Evolutionary conservation across 2,329 filamentous ascomycete genomes (phyloP).

Genomic region (Nothophaeocryptopus gaeumannii): DNA sequence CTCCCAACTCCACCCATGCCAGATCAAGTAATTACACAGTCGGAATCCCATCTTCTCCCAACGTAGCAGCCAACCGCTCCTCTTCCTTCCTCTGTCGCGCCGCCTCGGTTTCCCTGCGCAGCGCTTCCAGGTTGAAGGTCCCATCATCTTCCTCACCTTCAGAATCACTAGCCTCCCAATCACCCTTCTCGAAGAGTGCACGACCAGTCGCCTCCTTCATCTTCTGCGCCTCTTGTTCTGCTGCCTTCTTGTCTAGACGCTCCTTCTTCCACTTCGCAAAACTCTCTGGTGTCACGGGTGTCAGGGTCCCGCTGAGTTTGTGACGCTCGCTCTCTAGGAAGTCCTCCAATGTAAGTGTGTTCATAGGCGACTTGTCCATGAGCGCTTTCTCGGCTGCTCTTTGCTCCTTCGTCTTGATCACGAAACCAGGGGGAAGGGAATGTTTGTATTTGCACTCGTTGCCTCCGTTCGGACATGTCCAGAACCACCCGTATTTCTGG

Average conservation of each 20-base stretch:
- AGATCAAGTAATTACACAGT: constrained; percentile 7
- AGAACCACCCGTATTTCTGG: constrained; percentile 99
- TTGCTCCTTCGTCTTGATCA: constrained; percentile 97
- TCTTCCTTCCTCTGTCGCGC: constrained; percentile 73
- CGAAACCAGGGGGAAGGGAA: constrained; percentile 87
- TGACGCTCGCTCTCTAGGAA: constrained; percentile 95
- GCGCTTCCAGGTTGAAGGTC: constrained; percentile 75
- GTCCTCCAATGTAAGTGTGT: constrained; percentile 92
- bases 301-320: constrained; percentile 86
- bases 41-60: constrained; percentile 13
- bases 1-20: constrained; percentile 1
- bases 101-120: constrained; percentile 81
- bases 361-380: constrained; percentile 91
- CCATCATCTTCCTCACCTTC: constrained; percentile 62
- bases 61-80: constrained; percentile 52
- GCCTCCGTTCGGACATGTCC: constrained; percentile 92
- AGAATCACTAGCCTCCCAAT: constrained; percentile 70
- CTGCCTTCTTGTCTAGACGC: constrained; percentile 89
- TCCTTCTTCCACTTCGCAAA: constrained; percentile 98
- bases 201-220: constrained; percentile 95
- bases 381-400: constrained; percentile 91
- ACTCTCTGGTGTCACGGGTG: constrained; percentile 85
- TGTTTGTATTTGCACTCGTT: constrained; percentile 99
- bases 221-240: constrained; percentile 83
- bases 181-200: constrained; percentile 93